phyloP scores from a whole-genome alignment of 192 early-diverging fungal genomes.

The Gamsiella multidivaricata region DNA sequence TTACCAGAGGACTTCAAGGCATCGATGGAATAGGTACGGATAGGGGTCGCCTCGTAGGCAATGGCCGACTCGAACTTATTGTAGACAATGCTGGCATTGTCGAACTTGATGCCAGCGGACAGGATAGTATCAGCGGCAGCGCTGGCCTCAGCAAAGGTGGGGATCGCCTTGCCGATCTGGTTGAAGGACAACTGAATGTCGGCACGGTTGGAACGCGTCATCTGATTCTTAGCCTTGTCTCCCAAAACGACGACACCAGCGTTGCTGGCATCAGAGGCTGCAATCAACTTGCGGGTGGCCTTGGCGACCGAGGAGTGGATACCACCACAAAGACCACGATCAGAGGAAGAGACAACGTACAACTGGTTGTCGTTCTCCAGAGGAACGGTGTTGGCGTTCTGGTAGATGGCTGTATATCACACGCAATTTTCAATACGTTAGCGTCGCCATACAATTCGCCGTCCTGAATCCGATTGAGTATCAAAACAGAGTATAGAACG shows the following conservation, averaged over 20 bases:
- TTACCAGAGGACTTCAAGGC: conserved; percentile 79
- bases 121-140: conserved; percentile 84
- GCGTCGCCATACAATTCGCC: too few relatives aligned
- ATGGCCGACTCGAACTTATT: conserved; percentile 96
- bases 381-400: conserved; percentile 77
- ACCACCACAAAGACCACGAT: conserved; percentile 99
- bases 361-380: conserved; percentile 75
- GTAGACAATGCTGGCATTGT: conserved; percentile 86
- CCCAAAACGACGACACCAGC: conserved; percentile 81
- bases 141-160: conserved; percentile 89
- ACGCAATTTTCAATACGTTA: too few relatives aligned
- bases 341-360: conserved; percentile 88
- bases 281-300: conserved; percentile 75
- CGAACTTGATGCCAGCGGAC: conserved; percentile 68
- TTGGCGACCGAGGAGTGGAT: conserved; percentile 96
- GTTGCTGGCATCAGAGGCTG: conserved; percentile 52
- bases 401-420: conserved; percentile 75
- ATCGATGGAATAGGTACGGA: conserved; percentile 73
- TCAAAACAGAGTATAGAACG: too few relatives aligned
- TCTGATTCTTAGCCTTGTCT: conserved; percentile 94
- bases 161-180: conserved; percentile 90
- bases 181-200: conserved; percentile 91
- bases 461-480: too few relatives aligned
- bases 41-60: conserved; percentile 84
- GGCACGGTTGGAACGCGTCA: conserved; percentile 77